Percentiles rank a stretch among this genome's conserved stretches.
Conservation (phyloP, 139 green algal genomes). For the Chlamydomonas sp. region DNA sequence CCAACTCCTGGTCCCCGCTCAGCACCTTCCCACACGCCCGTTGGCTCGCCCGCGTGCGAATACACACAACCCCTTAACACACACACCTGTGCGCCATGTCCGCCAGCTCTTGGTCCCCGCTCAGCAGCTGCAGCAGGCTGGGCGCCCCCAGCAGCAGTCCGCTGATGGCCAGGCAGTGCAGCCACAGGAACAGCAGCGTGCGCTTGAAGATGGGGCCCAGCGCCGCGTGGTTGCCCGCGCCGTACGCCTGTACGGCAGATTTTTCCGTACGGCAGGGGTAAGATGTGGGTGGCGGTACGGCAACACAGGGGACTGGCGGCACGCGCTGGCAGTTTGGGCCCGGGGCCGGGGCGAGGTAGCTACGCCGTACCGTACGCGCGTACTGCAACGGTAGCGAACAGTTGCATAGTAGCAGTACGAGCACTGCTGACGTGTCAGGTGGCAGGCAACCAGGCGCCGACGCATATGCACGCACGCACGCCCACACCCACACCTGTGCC, state of each 20-base stretch:
- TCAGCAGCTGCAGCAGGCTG: constrained; percentile 22
- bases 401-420: too few species aligned
- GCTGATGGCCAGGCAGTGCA: constrained; percentile 43
- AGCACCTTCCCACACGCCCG: too few species aligned
- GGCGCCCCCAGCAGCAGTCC: constrained; percentile 24
- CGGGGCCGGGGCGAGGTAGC: too few species aligned
- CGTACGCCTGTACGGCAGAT: constrained; percentile 24
- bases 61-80: background rate
- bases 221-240: constrained; percentile 25
- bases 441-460: too few species aligned
- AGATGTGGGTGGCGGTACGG: background rate
- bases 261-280: background rate
- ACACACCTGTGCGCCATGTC: constrained; percentile 26
- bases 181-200: constrained; percentile 45
- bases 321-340: too few species aligned
- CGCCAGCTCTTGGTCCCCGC: constrained; percentile 39
- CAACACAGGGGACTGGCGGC: too few species aligned
- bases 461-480: too few species aligned
- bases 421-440: too few species aligned
- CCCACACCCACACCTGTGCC: constrained; percentile 6
- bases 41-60: too few species aligned
- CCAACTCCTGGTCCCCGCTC: too few species aligned
- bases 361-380: too few species aligned
- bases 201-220: constrained; percentile 39
- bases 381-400: background rate